phyloP scores from a whole-genome alignment of 2,329 filamentous ascomycete genomes.

The Fusarium sp. region DNA sequence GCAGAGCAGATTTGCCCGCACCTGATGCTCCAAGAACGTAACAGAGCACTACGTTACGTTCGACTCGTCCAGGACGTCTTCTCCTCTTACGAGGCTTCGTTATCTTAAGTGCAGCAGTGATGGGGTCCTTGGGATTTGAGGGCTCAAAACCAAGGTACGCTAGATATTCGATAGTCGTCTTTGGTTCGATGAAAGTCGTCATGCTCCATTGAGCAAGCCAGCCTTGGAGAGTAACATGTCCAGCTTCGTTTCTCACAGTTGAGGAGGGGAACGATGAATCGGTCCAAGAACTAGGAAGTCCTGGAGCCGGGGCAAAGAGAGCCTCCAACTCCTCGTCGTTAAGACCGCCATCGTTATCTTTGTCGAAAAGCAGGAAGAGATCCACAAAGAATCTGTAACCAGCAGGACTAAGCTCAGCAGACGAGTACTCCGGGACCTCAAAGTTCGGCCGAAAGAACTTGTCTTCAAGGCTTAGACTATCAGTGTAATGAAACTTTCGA shows the following conservation, averaged over 20 bases:
- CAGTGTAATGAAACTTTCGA: slow-evolving; percentile 94
- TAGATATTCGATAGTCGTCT: slow-evolving; percentile 94
- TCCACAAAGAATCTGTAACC: slow-evolving; percentile 99
- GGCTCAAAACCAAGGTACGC: slow-evolving; percentile 96
- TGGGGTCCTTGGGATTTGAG: slow-evolving; percentile 77
- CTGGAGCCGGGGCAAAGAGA: slow-evolving; percentile 92
- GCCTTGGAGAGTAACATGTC: slow-evolving; percentile 93
- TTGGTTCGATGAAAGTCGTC: slow-evolving; percentile 97
- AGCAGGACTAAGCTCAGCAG: slow-evolving; percentile 90
- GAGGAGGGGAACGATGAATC: slow-evolving; percentile 92
- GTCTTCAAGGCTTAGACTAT: slow-evolving; percentile 91
- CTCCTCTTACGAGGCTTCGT: slow-evolving; percentile 92
- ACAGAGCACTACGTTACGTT: slow-evolving; percentile 93
- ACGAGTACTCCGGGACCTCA: slow-evolving; percentile 91
- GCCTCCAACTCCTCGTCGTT: slow-evolving; percentile 87
- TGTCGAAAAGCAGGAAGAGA: slow-evolving; percentile 92
- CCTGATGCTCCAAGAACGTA: slow-evolving; percentile 88
- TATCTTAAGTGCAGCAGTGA: slow-evolving; percentile 87
- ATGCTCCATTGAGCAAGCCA: slow-evolving; percentile 99
- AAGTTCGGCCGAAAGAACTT: slow-evolving; percentile 93
- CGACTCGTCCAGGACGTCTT: slow-evolving; percentile 83
- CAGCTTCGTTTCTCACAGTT: slow-evolving; percentile 94
- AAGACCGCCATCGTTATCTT: slow-evolving; percentile 95
- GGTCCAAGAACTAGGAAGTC: slow-evolving; percentile 85
- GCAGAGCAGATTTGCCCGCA: slow-evolving; percentile 89